Evolutionary conservation across 1,284 basidiomycete species (phyloP), one percentile per base, ranked within the genome.

Genomic region (Leccinum idahoense): DNA sequence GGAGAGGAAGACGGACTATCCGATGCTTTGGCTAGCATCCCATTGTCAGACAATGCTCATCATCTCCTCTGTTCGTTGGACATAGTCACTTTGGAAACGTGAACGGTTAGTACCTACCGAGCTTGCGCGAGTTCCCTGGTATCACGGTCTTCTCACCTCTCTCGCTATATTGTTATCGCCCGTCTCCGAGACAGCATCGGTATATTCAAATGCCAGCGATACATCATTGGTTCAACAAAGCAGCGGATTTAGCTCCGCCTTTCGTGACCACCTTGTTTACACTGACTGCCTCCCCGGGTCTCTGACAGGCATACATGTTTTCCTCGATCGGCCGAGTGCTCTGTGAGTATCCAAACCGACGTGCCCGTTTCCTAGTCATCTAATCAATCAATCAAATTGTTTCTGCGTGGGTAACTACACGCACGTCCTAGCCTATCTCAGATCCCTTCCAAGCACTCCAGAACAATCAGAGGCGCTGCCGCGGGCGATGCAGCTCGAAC

Each of bases 291-390:
- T 87, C 4, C 70, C 83, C 1, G 78, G 78, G 56, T 71, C 79
- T 5, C 77, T 83, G 5, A 75, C 77, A 32, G 78, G 74, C 60
- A 75, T 92, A 46, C 88, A 90, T 67, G 70, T 92, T n/a, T 92
- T 92, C 75, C 77, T 93, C n/a, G 90, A 93, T 70, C 79, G 90
- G 51, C 83, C 90, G 1, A 90, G 89, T 69, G 78, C 84, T 53
- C 87, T 90, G 88, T 93, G 77, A 80, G 90, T 84, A 53, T 10
- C 54, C 18, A 8, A 14, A 10, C 12, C 35, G 5, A 49, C 20
- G 18, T 15, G 5, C 54, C 7, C 23, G 41, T 57, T 3, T 3
- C 15, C 32, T 20, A 18, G 4, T 20, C 32, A 20, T 62, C 53
- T 65, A 53, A 67, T 56, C 1, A 23, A 23, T 23, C 23, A 23